phyloP scores from a whole-genome alignment of 106 monocot species.

The Acanthochlamys bracteata region DNA sequence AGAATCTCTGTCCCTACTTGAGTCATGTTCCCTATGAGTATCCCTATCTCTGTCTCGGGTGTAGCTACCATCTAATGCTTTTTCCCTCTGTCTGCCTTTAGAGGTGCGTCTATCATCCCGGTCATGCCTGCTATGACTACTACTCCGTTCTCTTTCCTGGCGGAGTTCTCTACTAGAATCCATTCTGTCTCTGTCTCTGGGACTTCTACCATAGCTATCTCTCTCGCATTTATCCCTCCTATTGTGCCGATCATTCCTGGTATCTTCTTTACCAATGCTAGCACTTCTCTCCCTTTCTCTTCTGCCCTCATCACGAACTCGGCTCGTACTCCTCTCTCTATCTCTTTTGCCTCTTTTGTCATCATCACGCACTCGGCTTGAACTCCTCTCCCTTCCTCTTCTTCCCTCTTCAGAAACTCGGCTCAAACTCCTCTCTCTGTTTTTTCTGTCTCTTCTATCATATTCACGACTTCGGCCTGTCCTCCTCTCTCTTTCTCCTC shows the following conservation, averaged over 20 bases:
- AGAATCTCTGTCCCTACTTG: slow-evolving; percentile 22
- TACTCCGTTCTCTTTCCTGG: slow-evolving; percentile 28
- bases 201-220: slow-evolving; percentile 16
- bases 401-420: background rate
- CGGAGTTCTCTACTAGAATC: background rate
- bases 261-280: slow-evolving; percentile 33
- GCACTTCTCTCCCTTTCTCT: slow-evolving; percentile 42
- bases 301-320: background rate
- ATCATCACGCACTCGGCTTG: slow-evolving; percentile 33
- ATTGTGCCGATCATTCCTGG: slow-evolving; percentile 15
- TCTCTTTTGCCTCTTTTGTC: slow-evolving; percentile 23
- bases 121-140: slow-evolving; percentile 7
- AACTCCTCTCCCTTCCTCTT: slow-evolving; percentile 38
- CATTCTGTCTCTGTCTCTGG: slow-evolving; percentile 22
- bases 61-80: too few species aligned
- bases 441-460: too few species aligned
- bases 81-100: slow-evolving; percentile 19
- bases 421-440: too few species aligned
- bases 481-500: slow-evolving; percentile 19
- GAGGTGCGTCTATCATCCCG: slow-evolving; percentile 16
- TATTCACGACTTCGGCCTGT: slow-evolving; percentile 14
- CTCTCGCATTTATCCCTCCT: slow-evolving; percentile 25
- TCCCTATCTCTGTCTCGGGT: slow-evolving; percentile 11
- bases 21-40: slow-evolving; percentile 5
- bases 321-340: slow-evolving; percentile 34